Percentiles rank a stretch among this genome's conserved stretches.
Evolutionary conservation across 140 eudicot species (phyloP).

Genomic region (Cichorium intybus): DNA sequence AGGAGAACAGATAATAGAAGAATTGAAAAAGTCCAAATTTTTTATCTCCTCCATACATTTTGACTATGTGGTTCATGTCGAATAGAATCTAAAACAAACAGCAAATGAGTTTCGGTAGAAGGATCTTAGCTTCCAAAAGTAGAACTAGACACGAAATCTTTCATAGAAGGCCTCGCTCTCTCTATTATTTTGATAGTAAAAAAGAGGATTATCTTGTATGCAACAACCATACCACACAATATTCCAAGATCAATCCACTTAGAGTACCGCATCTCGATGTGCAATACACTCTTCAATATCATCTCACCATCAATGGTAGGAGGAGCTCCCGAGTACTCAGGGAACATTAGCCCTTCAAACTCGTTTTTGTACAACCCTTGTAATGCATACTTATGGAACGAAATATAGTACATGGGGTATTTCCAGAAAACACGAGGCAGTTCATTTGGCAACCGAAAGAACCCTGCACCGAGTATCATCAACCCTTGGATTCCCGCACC

Average conservation of each 20-base stretch:
- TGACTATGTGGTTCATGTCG: too few relatives aligned
- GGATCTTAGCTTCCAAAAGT: constrained; percentile 1
- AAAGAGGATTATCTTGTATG: constrained; percentile 28
- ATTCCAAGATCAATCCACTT: constrained; percentile 38
- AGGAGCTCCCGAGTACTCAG: constrained; percentile 29
- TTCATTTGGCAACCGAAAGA: constrained; percentile 31
- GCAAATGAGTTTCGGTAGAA: too few relatives aligned
- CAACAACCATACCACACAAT: constrained; percentile 33
- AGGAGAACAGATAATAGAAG: too few relatives aligned
- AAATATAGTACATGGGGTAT: constrained; percentile 32
- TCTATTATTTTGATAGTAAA: constrained; percentile 28
- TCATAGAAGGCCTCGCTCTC: constrained; percentile 24
- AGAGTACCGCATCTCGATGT: constrained; percentile 33
- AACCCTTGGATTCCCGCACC: constrained; percentile 37
- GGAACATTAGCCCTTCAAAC: constrained; percentile 35
- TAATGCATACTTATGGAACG: constrained; percentile 31
- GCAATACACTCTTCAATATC: constrained; percentile 23
- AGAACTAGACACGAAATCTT: constrained; percentile 1
- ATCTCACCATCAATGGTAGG: constrained; percentile 23
- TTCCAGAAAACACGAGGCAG: constrained; percentile 31
- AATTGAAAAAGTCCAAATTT: too few relatives aligned
- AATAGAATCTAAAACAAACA: too few relatives aligned
- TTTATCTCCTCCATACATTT: too few relatives aligned
- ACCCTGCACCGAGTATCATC: constrained; percentile 31
- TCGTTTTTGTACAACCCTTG: constrained; percentile 39